phyloP scores from a whole-genome alignment of 768 basidiomycete species.

The Myochromella boudieri region DNA sequence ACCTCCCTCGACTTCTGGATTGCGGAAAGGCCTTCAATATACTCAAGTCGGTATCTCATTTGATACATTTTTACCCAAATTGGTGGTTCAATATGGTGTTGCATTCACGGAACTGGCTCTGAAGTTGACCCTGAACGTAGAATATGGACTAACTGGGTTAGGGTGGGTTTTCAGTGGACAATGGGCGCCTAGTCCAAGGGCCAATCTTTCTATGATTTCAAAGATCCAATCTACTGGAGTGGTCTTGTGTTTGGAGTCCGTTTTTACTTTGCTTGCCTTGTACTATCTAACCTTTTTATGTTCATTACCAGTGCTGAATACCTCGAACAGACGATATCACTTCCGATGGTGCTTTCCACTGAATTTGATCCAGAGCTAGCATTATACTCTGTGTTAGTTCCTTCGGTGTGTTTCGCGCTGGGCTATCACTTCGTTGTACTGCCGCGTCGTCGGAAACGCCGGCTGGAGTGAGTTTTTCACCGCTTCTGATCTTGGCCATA shows the following conservation, averaged over 20 bases:
- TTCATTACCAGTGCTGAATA: slow-evolving; percentile 46
- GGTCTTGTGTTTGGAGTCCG: slow-evolving; percentile 57
- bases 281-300: neutral
- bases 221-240: slow-evolving; percentile 47
- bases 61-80: slow-evolving; percentile 42
- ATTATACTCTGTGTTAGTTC: slow-evolving; percentile 51
- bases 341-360: slow-evolving; percentile 59
- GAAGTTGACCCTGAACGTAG: slow-evolving; percentile 47
- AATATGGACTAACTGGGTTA: slow-evolving; percentile 46
- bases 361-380: slow-evolving; percentile 47
- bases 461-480: slow-evolving; percentile 46
- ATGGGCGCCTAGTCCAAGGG: slow-evolving; percentile 45
- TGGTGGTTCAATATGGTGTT: slow-evolving; percentile 52
- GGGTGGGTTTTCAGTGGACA: slow-evolving; percentile 42
- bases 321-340: slow-evolving; percentile 52
- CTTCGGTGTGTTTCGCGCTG: slow-evolving; percentile 50
- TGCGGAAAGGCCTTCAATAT: slow-evolving; percentile 44
- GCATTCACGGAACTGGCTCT: slow-evolving; percentile 55
- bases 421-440: slow-evolving; percentile 59
- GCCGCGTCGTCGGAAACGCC: slow-evolving; percentile 51
- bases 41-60: slow-evolving; percentile 52
- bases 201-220: slow-evolving; percentile 43
- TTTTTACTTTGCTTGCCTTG: slow-evolving; percentile 18
- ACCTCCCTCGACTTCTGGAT: slow-evolving; percentile 50
- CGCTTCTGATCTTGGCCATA: too few species aligned